phyloP scores from a whole-genome alignment of 2,329 filamentous ascomycete genomes.

The Colletotrichum gigasporum region DNA sequence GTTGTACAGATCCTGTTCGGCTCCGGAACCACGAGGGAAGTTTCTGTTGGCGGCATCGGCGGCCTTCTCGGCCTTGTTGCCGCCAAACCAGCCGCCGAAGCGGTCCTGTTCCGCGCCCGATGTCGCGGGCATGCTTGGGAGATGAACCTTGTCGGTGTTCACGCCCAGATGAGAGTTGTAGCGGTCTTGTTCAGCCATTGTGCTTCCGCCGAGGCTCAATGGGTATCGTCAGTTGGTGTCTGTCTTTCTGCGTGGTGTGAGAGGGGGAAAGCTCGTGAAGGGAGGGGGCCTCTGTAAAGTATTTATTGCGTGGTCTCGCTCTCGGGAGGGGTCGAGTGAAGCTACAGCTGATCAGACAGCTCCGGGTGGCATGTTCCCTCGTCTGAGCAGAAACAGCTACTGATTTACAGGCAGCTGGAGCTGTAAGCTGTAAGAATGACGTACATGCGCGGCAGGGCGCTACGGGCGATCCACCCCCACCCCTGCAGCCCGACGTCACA shows the following conservation, averaged over 20 bases:
- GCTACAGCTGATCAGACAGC: not conserved
- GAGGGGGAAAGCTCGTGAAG: not conserved
- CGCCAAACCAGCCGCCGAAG: conserved; percentile 24
- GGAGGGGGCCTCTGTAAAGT: not conserved
- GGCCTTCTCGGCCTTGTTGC: conserved; percentile 18
- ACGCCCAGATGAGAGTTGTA: conserved; percentile 31
- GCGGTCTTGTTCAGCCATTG: conserved; percentile 35
- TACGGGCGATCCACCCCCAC: conserved; percentile 13
- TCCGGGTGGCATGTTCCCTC: conserved; percentile 8
- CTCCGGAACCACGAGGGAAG: conserved; percentile 19
- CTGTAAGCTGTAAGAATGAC: conserved; percentile 26
- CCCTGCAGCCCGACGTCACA: conserved; percentile 23
- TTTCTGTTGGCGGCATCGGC: conserved; percentile 28
- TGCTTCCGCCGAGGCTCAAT: conserved; percentile 16
- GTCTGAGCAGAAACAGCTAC: not conserved
- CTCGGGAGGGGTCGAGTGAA: too few relatives aligned
- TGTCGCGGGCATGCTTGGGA: conserved; percentile 18
- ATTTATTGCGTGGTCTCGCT: too few relatives aligned
- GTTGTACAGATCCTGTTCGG: conserved; percentile 37
- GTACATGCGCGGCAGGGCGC: not conserved
- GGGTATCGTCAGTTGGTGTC: not conserved
- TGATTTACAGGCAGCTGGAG: not conserved
- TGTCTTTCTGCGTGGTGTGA: not conserved
- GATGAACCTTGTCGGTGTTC: conserved; percentile 20
- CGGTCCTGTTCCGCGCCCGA: conserved; percentile 28